These are phyloP conservation scores for Aspergillus hancockii DNA, from an alignment of 495 filamentous ascomycete species.

Conservation along the genomic window DNA sequence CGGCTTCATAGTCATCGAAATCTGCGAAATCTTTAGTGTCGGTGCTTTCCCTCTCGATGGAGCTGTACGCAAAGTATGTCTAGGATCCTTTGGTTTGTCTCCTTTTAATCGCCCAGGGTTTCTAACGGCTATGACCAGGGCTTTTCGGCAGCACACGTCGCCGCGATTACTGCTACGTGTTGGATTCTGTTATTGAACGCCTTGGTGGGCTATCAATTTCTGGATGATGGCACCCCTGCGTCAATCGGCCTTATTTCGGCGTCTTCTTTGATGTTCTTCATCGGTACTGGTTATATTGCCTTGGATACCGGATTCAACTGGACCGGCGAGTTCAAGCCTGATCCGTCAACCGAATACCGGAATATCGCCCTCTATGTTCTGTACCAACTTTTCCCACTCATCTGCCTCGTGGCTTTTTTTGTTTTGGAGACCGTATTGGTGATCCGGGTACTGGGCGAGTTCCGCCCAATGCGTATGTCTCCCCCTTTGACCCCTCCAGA, in stretches of 20 bases:
- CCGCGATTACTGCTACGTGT: slow-evolving; percentile 78
- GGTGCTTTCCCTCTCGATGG: slow-evolving; percentile 78
- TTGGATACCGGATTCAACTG: slow-evolving; percentile 89
- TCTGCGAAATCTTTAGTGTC: slow-evolving; percentile 95
- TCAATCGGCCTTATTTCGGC: slow-evolving; percentile 73
- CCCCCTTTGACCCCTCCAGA: slow-evolving; percentile 9
- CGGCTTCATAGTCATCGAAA: slow-evolving; percentile 83
- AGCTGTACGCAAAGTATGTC: slow-evolving; percentile 56
- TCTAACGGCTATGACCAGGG: slow-evolving; percentile 52
- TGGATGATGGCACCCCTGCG: slow-evolving; percentile 88
- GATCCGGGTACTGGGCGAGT: slow-evolving; percentile 79
- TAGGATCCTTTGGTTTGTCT: background rate
- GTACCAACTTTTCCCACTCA: slow-evolving; percentile 85
- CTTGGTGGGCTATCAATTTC: slow-evolving; percentile 85
- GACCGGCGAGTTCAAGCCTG: slow-evolving; percentile 72
- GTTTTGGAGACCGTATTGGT: slow-evolving; percentile 81
- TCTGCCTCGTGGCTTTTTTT: slow-evolving; percentile 86
- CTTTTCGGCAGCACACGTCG: slow-evolving; percentile 92
- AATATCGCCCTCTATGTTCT: slow-evolving; percentile 89
- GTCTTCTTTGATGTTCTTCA: slow-evolving; percentile 71
- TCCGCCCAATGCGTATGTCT: slow-evolving; percentile 76
- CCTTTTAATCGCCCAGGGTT: background rate
- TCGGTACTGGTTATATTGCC: slow-evolving; percentile 93
- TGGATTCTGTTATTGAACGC: slow-evolving; percentile 95
- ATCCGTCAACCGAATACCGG: slow-evolving; percentile 57